These are phyloP conservation scores for Diplodia mutila DNA, from an alignment of 2,329 filamentous ascomycete genomes.

Conservation along the genomic window DNA sequence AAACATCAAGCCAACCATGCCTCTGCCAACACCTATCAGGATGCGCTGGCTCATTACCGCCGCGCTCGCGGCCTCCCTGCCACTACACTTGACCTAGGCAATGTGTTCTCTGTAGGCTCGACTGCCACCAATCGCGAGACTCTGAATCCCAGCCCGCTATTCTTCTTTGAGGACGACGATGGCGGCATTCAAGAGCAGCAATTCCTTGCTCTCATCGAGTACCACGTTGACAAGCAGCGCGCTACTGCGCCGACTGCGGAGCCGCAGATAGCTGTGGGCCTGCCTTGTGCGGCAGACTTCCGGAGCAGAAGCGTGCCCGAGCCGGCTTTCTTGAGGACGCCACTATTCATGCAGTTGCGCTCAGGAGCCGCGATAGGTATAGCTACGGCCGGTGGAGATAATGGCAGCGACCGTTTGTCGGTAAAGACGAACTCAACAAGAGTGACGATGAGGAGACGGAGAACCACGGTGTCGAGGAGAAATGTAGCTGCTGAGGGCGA, in stretches of 20 bases:
- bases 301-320: constrained; percentile 28
- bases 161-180: constrained; percentile 17
- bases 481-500: neutral
- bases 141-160: constrained; percentile 4
- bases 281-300: constrained; percentile 31
- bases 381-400: neutral
- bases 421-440: constrained; percentile 10
- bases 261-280: constrained; percentile 31
- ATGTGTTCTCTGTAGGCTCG: constrained; percentile 34
- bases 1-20: constrained; percentile 34
- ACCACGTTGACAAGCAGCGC: constrained; percentile 29
- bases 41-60: constrained; percentile 34
- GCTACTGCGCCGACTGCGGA: constrained; percentile 5
- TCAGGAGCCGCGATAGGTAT: constrained; percentile 13
- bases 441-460: neutral
- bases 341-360: constrained; percentile 26
- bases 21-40: constrained; percentile 38
- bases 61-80: constrained; percentile 28
- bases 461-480: constrained; percentile 1
- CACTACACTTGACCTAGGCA: constrained; percentile 30
- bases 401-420: constrained; percentile 13
- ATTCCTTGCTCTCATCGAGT: constrained; percentile 32
- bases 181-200: constrained; percentile 30
- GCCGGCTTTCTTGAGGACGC: constrained; percentile 29
- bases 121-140: constrained; percentile 13